Evolutionary conservation across 495 filamentous ascomycete species (phyloP), one percentile per base, ranked within the genome.

Genomic region (Lentithecium fluviatile): DNA sequence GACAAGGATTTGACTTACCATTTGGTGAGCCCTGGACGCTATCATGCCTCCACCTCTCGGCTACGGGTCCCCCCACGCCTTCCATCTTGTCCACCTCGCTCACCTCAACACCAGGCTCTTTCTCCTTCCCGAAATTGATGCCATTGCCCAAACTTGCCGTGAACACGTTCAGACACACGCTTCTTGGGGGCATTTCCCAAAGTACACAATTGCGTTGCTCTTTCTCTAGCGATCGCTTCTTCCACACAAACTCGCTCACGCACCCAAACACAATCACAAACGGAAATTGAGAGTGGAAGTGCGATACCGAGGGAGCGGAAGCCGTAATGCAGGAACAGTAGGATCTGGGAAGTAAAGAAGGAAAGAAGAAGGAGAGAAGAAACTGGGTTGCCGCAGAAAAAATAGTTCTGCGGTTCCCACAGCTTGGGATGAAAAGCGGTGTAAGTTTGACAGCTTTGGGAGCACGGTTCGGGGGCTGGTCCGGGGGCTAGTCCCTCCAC

Each of bases 381-480:
- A 43, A 43, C 13, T n/a, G 40, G 13, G 13, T 3, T 43, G 40
- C 40, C 40, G 40, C 19, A 15, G 40, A 43, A 43, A 15, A 43
- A 43, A 43, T 43, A 43, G 15, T 15, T 43, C 19, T 43, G 40
- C 40, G 40, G 40, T 13, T 43, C 15, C 13, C 19, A 20, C 13
- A 43, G 40, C 19, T 43, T 15, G 15, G 40, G 40, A n/a, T 42
- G 60, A 63, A 63, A 56, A 62, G 59, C 59, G 59, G 59, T 62
- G 59, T 62, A 51, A 55, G 51, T 62, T 62, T 62, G 59, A 62
- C 59, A 62, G 52, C 59, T 32, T 32, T 46, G 59, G 25, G 40
- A 51, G 59, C 59, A 49, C 59, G 45, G 59, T 50, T 54, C 36
- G 47, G 26, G 20, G 51, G 45, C 51, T 56, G 49, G 36, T 24